Conservation (phyloP, 768 basidiomycete species). For the Serendipita vermifera region DNA sequence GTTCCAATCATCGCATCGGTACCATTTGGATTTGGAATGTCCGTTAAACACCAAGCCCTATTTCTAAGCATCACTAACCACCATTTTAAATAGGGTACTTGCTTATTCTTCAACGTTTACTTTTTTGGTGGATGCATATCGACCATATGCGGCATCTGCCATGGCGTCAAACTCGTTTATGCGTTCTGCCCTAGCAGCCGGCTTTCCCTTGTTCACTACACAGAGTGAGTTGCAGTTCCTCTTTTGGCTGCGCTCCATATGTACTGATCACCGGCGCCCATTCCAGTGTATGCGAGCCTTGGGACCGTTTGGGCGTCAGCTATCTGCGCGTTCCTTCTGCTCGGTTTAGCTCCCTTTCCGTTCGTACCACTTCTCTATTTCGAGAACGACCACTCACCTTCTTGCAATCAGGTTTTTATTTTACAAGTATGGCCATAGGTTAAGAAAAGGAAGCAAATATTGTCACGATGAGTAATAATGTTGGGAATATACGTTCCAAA, state of each 20-base stretch:
- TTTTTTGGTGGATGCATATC: slow-evolving; percentile 40
- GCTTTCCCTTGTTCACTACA: slow-evolving; percentile 39
- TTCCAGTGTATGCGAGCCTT: neutral
- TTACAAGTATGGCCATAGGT: neutral
- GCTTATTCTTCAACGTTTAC: slow-evolving; percentile 59
- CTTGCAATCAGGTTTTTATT: slow-evolving; percentile 1
- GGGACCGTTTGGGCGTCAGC: neutral
- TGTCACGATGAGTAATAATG: neutral
- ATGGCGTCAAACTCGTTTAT: slow-evolving; percentile 52
- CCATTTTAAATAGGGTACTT: neutral
- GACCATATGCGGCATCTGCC: slow-evolving; percentile 44
- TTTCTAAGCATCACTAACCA: slow-evolving; percentile 7
- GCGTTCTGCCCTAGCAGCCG: slow-evolving; percentile 35
- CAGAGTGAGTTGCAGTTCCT: neutral
- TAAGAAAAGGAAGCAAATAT: neutral
- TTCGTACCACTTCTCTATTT: neutral
- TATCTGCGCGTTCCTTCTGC: slow-evolving; percentile 1
- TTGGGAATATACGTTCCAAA: no score
- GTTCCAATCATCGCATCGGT: slow-evolving; percentile 33
- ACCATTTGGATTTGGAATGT: slow-evolving; percentile 41
- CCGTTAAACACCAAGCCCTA: slow-evolving; percentile 14
- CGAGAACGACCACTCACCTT: neutral
- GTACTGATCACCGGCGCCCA: neutral
- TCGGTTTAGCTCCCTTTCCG: neutral
- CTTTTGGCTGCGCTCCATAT: neutral